Base-by-base conservation (phyloP, 2,329 filamentous ascomycete genomes). In the Exophiala mesophila region DNA sequence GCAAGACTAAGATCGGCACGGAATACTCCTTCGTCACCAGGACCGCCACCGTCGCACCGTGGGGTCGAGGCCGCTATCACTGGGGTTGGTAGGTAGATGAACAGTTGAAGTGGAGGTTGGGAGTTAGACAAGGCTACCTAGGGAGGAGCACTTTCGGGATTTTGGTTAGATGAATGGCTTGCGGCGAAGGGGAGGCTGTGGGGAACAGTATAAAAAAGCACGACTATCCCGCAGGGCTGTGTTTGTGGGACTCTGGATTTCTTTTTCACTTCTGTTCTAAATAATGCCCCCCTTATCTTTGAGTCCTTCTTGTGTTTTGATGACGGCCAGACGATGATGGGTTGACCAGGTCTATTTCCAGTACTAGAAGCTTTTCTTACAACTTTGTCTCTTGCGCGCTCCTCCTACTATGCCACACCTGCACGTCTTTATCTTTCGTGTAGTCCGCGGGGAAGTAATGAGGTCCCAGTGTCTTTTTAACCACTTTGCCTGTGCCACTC, bases 401-500 rank as follows among this genome's bases (percentile, higher is more conserved):
- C 9, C 36, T 47, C 15, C 43, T 47, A 20, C 47, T 56, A 10
- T 31, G 52, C 59, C 59, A 63, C 1, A 59, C 46, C 35, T 63
- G 59, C 9, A 64, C 53, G 4, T 53, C 59, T 12, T 48, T 42
- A 20, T 57, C 44, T 2, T 54, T 42, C 6, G 28, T 29, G 45
- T 61, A 64, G 26, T 56, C 54, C 0, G 63, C 59, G 21, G 49
- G 49, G 39, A 71, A 70, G 57, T 60, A 67, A 21, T 51, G 45
- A 7, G 64, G 64, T 0, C 66, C 62, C n/a, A 69, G 51, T 2
- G 62, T 53, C 54, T 72, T 73, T 59, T 74, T 74, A 42, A 69
- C 63, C n/a, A 74, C 67, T 54, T 74, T 74, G 0, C 69, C 69
- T 1, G 69, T 73, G 0, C 56, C 64, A 16, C 64, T 67, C 53